Base-by-base conservation (phyloP, 2,329 filamentous ascomycete species). In the Dactylellina haptotyla region DNA sequence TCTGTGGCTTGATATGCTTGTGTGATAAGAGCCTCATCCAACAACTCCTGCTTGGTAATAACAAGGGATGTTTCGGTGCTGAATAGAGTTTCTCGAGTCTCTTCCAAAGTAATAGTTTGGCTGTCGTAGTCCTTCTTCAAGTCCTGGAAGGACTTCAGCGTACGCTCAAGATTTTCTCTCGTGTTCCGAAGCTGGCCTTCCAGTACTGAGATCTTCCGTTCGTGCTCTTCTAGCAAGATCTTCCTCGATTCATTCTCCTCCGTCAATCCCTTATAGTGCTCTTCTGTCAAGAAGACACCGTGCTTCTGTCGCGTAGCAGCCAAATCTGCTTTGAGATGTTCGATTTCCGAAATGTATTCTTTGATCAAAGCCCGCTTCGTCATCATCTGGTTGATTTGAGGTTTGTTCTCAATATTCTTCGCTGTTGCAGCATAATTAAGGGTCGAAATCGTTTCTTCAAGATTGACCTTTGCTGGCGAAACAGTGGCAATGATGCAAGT, bases 401-500 rank as follows among this genome's bases (percentile, higher is more conserved):
- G 96, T 81, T 97, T 97, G 82, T 99, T 99, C 54, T 92, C 90
- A 78, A 99, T 99, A 77, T 99, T 98, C 84, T 99, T 99, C 14
- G 95, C 95, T 50, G 95, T 88, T 82, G 98, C 98, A 9, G 95
- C 96, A 79, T 99, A 99, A 80, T 99, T 95, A 1, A 99, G 85
- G 0, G 96, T 99, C 0, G 95, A 98, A 72, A 99, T 98, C 0
- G 96, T 99, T 81, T 99, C 95, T 79, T 99, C 95, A 0, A 99
- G 84, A 78, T 98, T 99, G 81, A 90, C 93, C 81, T 95, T 96
- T 5, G 93, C 92, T 0, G 95, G 93, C 1, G 95, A 98, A 41
- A 99, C 87, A 0, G 95, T 99, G 4, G 95, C 95, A 79, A 99
- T 98, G 76, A 99, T 99, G 83, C 95, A 99, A 0, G 95, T 99